Conservation (phyloP, 768 basidiomycete genomes). For the Dendrothele bispora region DNA sequence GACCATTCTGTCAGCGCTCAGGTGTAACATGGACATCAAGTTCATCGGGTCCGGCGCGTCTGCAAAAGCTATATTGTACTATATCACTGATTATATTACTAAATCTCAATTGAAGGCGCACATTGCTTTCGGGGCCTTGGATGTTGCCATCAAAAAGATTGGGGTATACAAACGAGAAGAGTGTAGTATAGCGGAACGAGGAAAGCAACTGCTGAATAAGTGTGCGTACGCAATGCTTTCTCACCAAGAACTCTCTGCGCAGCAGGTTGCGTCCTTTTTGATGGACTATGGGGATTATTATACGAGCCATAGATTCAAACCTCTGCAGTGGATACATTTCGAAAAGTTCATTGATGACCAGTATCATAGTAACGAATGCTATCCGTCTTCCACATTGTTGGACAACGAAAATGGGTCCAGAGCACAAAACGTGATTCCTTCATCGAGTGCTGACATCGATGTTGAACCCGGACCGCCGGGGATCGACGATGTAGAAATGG, state of each 20-base stretch:
- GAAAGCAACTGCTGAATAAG: conserved; percentile 22
- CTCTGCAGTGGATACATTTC: conserved; percentile 22
- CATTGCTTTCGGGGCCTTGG: conserved; percentile 35
- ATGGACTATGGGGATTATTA: conserved; percentile 26
- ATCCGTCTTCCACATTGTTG: background rate
- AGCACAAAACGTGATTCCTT: too few relatives aligned
- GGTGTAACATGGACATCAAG: conserved; percentile 50
- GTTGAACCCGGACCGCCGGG: too few relatives aligned
- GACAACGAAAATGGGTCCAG: too few relatives aligned
- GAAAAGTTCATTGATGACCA: conserved; percentile 10
- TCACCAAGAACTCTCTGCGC: conserved; percentile 26
- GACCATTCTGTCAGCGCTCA: conserved; percentile 32
- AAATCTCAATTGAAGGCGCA: conserved; percentile 42
- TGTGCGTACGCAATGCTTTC: conserved; percentile 25
- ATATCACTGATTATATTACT: conserved; percentile 50
- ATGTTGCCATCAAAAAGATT: conserved; percentile 19
- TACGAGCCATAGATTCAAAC: conserved; percentile 20
- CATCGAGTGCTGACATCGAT: too few relatives aligned
- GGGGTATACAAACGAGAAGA: conserved; percentile 8
- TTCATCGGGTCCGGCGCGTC: conserved; percentile 39
- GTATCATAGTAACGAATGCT: background rate
- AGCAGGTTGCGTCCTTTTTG: conserved; percentile 25
- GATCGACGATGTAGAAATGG: background rate
- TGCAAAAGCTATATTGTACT: conserved; percentile 43
- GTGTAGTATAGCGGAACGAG: background rate